Conservation (phyloP, 2,329 filamentous ascomycete species). For the Cordyceps farinosa region DNA sequence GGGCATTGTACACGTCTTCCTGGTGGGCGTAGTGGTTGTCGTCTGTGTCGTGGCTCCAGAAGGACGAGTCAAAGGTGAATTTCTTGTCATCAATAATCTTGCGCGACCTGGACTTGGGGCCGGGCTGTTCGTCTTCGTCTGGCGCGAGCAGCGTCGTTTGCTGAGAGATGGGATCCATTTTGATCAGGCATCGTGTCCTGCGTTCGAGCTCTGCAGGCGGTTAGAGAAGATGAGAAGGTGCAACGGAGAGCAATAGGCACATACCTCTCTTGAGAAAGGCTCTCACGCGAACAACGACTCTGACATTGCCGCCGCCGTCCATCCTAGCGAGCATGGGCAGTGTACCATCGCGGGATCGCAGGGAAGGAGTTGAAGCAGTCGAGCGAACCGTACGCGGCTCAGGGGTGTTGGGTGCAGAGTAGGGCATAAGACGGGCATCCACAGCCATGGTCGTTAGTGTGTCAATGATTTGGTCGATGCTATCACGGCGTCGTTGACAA, state of each 20-base stretch:
- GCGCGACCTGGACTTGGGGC: constrained; percentile 59
- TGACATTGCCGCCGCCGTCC: constrained; percentile 70
- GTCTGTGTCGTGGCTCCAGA: constrained; percentile 83
- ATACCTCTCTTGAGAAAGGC: constrained; percentile 75
- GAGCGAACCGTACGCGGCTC: constrained; percentile 48
- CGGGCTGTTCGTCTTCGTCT: constrained; percentile 48
- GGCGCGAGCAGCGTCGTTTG: constrained; percentile 77
- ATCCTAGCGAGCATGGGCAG: constrained; percentile 53
- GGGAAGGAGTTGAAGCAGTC: constrained; percentile 73
- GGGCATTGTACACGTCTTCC: constrained; percentile 86
- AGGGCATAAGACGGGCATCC: constrained; percentile 45
- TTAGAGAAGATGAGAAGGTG: constrained; percentile 13
- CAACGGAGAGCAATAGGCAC: constrained; percentile 19
- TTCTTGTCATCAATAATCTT: constrained; percentile 81
- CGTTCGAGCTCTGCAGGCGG: constrained; percentile 69
- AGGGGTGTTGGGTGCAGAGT: constrained; percentile 31
- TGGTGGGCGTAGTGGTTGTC: constrained; percentile 89
- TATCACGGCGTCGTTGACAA: constrained; percentile 39
- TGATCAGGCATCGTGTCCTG: constrained; percentile 77
- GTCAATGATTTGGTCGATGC: constrained; percentile 38
- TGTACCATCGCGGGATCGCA: constrained; percentile 69
- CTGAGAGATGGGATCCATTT: constrained; percentile 86
- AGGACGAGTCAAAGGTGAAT: constrained; percentile 96
- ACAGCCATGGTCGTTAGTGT: constrained; percentile 40
- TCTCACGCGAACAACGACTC: constrained; percentile 76